phyloP scores from a whole-genome alignment of 352 stramenopile species.

The Thraustochytrium sp. region DNA sequence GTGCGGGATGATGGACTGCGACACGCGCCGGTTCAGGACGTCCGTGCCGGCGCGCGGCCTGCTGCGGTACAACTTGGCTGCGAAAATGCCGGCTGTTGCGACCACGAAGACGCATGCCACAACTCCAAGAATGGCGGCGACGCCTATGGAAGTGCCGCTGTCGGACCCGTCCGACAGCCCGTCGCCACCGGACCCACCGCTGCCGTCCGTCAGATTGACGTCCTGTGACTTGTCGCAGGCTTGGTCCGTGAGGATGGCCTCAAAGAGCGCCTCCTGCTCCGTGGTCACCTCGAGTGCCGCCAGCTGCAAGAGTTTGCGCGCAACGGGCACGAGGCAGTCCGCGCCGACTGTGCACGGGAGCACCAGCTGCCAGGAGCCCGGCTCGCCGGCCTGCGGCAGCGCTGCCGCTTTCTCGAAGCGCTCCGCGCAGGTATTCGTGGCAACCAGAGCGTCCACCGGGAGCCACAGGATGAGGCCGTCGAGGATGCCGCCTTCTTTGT shows the following conservation, averaged over 20 bases:
- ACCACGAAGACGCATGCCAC: too few relatives aligned
- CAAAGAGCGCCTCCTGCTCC: not conserved
- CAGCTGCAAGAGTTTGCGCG: not conserved
- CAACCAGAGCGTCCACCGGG: not conserved
- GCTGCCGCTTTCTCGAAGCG: not conserved
- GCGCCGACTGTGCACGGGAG: not conserved
- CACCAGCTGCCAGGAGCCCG: slow-evolving; percentile 5
- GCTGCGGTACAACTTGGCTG: too few relatives aligned
- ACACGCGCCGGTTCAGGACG: not conserved
- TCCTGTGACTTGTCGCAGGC: slow-evolving; percentile 1
- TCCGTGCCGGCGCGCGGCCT: not conserved
- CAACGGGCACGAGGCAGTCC: not conserved
- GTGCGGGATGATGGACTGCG: not conserved
- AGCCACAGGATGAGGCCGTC: not conserved
- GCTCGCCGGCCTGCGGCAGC: not conserved
- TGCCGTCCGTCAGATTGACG: too few relatives aligned
- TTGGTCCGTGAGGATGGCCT: not conserved
- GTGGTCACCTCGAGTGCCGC: not conserved
- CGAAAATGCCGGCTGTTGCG: too few relatives aligned
- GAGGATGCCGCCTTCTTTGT: not conserved
- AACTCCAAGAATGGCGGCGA: too few relatives aligned
- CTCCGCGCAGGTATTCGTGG: not conserved
- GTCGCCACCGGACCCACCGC: too few relatives aligned
- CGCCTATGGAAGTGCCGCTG: too few relatives aligned
- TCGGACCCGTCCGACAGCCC: too few relatives aligned